Base-by-base conservation (phyloP, 2,329 filamentous ascomycete species). In the Xylariaceae sp. region DNA sequence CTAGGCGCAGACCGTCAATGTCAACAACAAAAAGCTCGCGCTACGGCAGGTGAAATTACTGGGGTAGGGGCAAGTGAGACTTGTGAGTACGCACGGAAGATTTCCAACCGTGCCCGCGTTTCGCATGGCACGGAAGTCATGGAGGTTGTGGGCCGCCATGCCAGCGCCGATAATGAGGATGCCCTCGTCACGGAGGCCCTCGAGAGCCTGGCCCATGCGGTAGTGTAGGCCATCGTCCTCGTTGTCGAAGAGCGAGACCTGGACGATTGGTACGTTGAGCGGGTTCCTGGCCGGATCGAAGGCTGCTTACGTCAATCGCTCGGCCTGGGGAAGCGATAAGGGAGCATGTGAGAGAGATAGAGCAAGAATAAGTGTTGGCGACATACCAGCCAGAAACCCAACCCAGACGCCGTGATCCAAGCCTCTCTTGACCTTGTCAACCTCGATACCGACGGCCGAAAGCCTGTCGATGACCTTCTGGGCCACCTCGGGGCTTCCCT, bases 351-450 rank as follows among this genome's bases (percentile, higher is more conserved):
- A n/a, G n/a, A n/a, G n/a, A n/a, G n/a, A n/a, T n/a, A n/a, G n/a
- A n/a, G n/a, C n/a, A n/a, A n/a, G n/a, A 9, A 28, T 12, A 13
- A 5, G 13, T 12, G 42, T 50, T 11, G 45, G 42, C 6, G 10
- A 44, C 50, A 42, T 49, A 63, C 60, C 62, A 34, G 60, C 63
- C 45, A 65, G 75, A 64, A 86, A 85, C 2, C 76, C 75, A 1
- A 74, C 79, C 75, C 82, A 87, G 17, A 86, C 80, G 11, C 84
- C 84, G 64, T 87, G 84, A 55, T 87, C 83, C 2, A 86, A 68
- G 0, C 83, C 83, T 43, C 83, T 68, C 47, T 78, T 73, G 1
- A 80, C 77, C 5, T 74, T 74, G 55, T 81, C 71, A 1, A 76
- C 76, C 49, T 79, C 71, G 50, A 83, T 80, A 1, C 76, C 79